These are phyloP conservation scores for Daldinia concentrica DNA, from an alignment of 495 filamentous ascomycete species.

Conservation along the genomic window DNA sequence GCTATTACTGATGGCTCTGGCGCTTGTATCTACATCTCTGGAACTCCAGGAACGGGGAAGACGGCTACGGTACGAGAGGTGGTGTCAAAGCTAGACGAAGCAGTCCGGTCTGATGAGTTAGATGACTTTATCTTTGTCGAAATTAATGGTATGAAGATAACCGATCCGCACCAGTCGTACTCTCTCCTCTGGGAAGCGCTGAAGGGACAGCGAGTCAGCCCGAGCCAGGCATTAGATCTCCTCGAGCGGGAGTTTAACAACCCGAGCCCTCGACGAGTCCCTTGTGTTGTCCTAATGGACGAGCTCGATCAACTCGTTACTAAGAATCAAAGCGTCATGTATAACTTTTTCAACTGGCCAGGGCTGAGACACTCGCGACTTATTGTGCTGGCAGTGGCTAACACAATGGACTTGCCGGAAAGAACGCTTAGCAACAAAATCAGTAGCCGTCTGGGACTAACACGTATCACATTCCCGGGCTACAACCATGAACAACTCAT, in stretches of 20 bases:
- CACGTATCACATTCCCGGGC: constrained; percentile 93
- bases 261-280: constrained; percentile 87
- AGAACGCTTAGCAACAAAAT: constrained; percentile 98
- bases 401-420: constrained; percentile 99
- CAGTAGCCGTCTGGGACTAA: constrained; percentile 86
- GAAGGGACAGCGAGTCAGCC: constrained; percentile 90
- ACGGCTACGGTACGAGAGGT: constrained; percentile 98
- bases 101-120: constrained; percentile 88
- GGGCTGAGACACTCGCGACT: constrained; percentile 86
- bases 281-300: constrained; percentile 98
- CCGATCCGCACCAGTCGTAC: constrained; percentile 97
- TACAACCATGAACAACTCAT: constrained; percentile 99
- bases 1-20: constrained; percentile 94
- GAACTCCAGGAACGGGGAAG: constrained; percentile 98
- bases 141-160: constrained; percentile 99
- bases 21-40: constrained; percentile 98
- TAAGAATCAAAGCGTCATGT: constrained; percentile 98
- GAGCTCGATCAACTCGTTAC: constrained; percentile 98
- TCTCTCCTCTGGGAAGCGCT: constrained; percentile 95
- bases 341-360: constrained; percentile 99
- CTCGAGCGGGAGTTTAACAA: constrained; percentile 91
- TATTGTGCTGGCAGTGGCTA: constrained; percentile 96
- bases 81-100: constrained; percentile 83
- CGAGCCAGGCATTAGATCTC: constrained; percentile 88
- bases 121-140: constrained; percentile 99